Conservation (phyloP, 257 asterid species). For the Cordia subcordata region DNA sequence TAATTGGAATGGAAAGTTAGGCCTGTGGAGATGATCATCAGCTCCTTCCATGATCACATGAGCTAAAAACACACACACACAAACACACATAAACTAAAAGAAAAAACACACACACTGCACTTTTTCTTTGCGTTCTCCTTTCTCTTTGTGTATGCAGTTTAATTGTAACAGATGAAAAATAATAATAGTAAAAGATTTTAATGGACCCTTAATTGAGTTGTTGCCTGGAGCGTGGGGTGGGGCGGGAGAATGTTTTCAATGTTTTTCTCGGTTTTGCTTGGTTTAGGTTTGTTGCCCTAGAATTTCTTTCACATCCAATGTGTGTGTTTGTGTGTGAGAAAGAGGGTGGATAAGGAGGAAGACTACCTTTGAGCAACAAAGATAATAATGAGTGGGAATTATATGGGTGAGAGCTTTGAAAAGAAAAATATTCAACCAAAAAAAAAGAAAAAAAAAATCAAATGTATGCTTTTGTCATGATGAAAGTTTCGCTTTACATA, state of each 20-base stretch:
- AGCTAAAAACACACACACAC: slow-evolving; percentile 15
- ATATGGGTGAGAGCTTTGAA: slow-evolving; percentile 76
- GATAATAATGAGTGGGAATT: slow-evolving; percentile 76
- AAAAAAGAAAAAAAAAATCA: slow-evolving; percentile 28
- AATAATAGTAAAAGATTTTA: too few relatives aligned
- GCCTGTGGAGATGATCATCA: slow-evolving; percentile 67
- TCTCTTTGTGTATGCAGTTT: neutral
- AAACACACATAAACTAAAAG: slow-evolving; percentile 1
- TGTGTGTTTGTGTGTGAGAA: too few relatives aligned
- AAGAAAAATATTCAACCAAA: slow-evolving; percentile 17
- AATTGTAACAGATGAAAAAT: too few relatives aligned
- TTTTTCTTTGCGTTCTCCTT: too few relatives aligned
- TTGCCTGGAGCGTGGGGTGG: too few relatives aligned
- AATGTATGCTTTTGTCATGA: slow-evolving; percentile 26
- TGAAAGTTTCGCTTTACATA: too few relatives aligned
- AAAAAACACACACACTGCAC: too few relatives aligned
- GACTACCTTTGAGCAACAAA: slow-evolving; percentile 55
- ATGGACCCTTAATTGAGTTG: too few relatives aligned
- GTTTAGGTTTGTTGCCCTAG: neutral
- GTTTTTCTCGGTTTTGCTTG: slow-evolving; percentile 27
- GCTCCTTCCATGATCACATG: slow-evolving; percentile 89
- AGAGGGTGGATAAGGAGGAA: slow-evolving; percentile 21
- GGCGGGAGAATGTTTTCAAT: slow-evolving; percentile 36
- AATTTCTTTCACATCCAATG: slow-evolving; percentile 9
- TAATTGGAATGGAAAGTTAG: slow-evolving; percentile 75